Evolutionary conservation across 768 basidiomycete species (phyloP), one percentile per base, ranked within the genome.

Genomic region (Pisolithus marmoratus): DNA sequence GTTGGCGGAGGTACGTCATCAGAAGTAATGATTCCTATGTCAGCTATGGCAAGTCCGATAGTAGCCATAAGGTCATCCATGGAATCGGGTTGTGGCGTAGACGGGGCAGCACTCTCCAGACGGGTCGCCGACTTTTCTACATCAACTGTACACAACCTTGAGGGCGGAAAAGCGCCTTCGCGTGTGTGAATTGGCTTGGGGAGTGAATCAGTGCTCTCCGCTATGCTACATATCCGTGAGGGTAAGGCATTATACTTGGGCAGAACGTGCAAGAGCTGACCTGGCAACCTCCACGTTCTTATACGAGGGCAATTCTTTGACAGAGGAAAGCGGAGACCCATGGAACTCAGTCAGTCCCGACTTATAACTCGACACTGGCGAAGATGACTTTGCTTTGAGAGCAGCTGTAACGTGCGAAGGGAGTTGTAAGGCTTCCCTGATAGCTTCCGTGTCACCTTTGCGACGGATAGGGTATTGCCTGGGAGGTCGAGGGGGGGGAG

Each of bases 131-230:
- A 27, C 14, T 49, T 38, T 14, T 54, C 57, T 31, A 63, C 61
- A 40, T 64, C 63, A 20, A 60, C 54, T 46, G 60, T 59, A 63
- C 54, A 61, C 57, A 64, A 48, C 49, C 67, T 64, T 38, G 74
- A 80, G 0, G 79, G 80, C 46, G 80, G 71, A 60, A 84, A 85
- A 6, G 86, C 87, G 49, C 83, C 85, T 72, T 90, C 86, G 38
- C 87, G 69, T 29, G 65, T 54, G 51, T 76, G 75, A 44, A 61
- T 55, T 43, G 63, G 47, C n/a, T 44, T 58, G 23, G n/a, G 37
- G 42, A 58, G 52, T 14, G 49, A 51, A 31, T 34, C 27, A 26
- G 56, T 46, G 45, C 57, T 56, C 70, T 58, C 73, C 62, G 61
- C 48, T 2, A 60, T 49, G 46, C 60, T 68, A 23, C 17, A 20